Base-by-base conservation (phyloP, 352 stramenopile genomes). In the Pythium aquatile region DNA sequence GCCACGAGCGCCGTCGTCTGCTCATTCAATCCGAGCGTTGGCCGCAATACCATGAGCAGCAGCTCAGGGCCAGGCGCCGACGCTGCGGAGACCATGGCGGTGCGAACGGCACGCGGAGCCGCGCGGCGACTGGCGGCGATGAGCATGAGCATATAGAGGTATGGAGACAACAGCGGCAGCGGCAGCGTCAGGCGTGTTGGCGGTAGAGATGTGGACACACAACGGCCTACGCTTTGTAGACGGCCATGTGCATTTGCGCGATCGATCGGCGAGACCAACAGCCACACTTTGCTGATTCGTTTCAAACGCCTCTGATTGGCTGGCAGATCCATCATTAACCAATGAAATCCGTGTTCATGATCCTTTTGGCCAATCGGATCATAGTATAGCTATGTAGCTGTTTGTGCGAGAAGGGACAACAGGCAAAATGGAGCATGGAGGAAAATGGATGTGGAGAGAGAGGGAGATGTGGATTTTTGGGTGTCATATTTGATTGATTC, bases 401-500 rank as follows among this genome's bases (percentile, higher is more conserved):
- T 29, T 51, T 29, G 6, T 24, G 14, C 20, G 5, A 51, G 44
- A 13, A 16, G 44, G 20, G 40, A 10, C 6, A 11, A 42, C 6
- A 37, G 32, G 32, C 39, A 46, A 46, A 46, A 46, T 9, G 39
- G 39, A 46, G 5, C 20, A 20, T 46, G 39, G 39, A 10, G 32
- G 32, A 37, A 55, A 10, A 7, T 30, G 32, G 14, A 49, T 24
- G 20, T 24, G n/a, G 26, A 56, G 16, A 56, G 3, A 11, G 8
- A n/a, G 8, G 49, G 2, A 17, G 20, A 39, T 39, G 24, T 54
- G 20, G 16, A 32, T 52, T 54, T 51, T 52, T 9, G 48, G 14
- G 24, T 37, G 28, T 54, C 9, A 60, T 60, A 51, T 60, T 60
- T 61, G 39, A 51, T 51, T 52, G 20, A 24, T 30, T 57, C 13